A percentile compares a stretch with the other conserved stretches of the same genome.
phyloP scores from a whole-genome alignment of 192 early-diverging fungal genomes.

The Phycomyces nitens region DNA sequence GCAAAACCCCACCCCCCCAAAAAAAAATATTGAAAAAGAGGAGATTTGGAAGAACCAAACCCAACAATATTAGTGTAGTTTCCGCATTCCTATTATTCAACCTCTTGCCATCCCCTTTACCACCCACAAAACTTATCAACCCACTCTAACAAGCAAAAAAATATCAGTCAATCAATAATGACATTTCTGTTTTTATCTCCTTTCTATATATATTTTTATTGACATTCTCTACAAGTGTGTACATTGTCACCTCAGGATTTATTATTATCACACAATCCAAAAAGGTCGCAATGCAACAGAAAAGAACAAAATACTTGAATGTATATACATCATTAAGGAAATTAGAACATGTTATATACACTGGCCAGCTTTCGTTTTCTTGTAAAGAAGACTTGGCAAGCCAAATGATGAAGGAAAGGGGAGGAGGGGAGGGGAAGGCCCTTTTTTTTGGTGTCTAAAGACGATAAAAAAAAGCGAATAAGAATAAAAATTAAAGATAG shows the following conservation, averaged over 20 bases:
- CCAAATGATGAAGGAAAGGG: not conserved
- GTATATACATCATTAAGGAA: conserved; percentile 1
- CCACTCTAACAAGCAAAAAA: not conserved
- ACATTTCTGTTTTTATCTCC: too few relatives aligned
- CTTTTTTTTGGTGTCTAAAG: too few relatives aligned
- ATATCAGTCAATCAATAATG: not conserved
- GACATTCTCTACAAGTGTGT: too few relatives aligned
- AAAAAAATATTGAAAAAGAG: not conserved
- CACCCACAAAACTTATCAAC: not conserved
- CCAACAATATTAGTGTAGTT: conserved; percentile 1
- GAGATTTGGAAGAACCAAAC: not conserved
- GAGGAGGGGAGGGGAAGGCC: not conserved
- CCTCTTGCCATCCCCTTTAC: not conserved
- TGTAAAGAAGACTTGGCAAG: not conserved
- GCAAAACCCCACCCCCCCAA: not conserved
- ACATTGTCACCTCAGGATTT: too few relatives aligned
- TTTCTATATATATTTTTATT: too few relatives aligned
- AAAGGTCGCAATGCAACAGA: not conserved
- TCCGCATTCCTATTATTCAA: not conserved
- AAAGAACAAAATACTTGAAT: not conserved
- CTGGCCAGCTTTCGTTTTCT: not conserved
- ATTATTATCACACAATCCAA: not conserved
- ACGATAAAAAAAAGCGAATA: not conserved
- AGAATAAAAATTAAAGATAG: not conserved
- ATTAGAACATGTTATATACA: not conserved